Percentiles rank a stretch among this genome's conserved stretches.
Evolutionary conservation across 305 asterid species (phyloP).

Genomic region (Petunia hybrid): DNA sequence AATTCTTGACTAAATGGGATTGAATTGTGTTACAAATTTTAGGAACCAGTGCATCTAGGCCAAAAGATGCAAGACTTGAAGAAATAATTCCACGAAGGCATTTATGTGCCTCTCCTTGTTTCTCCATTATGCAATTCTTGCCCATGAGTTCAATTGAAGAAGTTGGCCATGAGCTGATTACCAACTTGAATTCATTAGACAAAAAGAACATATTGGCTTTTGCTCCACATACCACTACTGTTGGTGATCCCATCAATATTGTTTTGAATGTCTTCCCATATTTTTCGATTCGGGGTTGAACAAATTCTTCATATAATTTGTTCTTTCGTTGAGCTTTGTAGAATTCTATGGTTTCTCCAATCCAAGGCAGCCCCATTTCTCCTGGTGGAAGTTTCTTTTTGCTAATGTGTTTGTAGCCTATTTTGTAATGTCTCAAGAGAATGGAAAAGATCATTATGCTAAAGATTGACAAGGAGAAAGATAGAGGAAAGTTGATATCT

Average conservation of each 20-base stretch:
- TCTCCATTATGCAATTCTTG: constrained; percentile 80
- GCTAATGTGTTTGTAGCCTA: constrained; percentile 33
- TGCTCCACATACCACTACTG: constrained; percentile 79
- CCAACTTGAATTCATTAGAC: constrained; percentile 81
- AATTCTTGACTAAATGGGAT: constrained; percentile 52
- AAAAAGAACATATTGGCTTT: constrained; percentile 80
- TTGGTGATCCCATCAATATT: constrained; percentile 72
- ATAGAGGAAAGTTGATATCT: constrained; percentile 39
- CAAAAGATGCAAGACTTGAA: constrained; percentile 55
- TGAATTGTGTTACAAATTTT: constrained; percentile 59
- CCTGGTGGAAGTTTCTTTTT: constrained; percentile 77
- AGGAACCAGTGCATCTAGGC: constrained; percentile 66
- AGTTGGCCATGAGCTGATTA: constrained; percentile 92
- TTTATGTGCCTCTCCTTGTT: constrained; percentile 79
- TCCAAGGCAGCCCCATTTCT: constrained; percentile 73
- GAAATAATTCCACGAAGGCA: constrained; percentile 74
- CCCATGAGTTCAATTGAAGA: constrained; percentile 93
- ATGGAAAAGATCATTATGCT: constrained; percentile 41
- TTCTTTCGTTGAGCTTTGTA: constrained; percentile 72
- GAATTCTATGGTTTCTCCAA: constrained; percentile 81
- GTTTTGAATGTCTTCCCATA: constrained; percentile 78
- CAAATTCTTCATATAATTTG: constrained; percentile 67
- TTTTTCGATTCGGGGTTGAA: constrained; percentile 59
- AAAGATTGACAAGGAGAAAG: constrained; percentile 37
- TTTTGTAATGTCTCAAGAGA: constrained; percentile 32